Evolutionary conservation across 176 grass and related monocot species (phyloP).

Genomic region (Zea luxurians): DNA sequence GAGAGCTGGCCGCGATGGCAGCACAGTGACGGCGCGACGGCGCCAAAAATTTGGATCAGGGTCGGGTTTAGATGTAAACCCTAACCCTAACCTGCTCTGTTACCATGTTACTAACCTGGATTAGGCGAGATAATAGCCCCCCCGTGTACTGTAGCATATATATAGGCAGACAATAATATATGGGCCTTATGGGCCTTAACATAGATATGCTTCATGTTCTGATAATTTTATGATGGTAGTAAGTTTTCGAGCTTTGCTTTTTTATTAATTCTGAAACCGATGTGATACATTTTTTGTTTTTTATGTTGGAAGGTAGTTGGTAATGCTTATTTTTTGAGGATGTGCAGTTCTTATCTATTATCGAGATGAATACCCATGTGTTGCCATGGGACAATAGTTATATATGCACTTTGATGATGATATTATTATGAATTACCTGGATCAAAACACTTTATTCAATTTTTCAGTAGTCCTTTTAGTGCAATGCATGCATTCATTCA

Average conservation of each 20-base stretch:
- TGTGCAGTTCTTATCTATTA: not conserved
- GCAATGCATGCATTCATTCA: not conserved
- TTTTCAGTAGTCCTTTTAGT: not conserved
- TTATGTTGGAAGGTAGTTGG: not conserved
- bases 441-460: not conserved
- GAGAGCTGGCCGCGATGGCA: too few relatives aligned
- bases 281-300: not conserved
- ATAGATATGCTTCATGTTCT: not conserved
- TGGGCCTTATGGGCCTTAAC: too few relatives aligned
- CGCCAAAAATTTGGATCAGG: too few relatives aligned
- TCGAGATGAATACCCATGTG: not conserved
- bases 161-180: too few relatives aligned
- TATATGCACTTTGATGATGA: not conserved
- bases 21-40: too few relatives aligned
- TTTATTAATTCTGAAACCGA: not conserved
- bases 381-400: not conserved
- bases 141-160: too few relatives aligned
- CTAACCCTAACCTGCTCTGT: too few relatives aligned
- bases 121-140: too few relatives aligned
- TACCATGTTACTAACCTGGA: too few relatives aligned
- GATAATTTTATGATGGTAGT: not conserved
- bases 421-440: not conserved
- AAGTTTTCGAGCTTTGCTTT: conserved; percentile 4
- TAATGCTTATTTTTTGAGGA: not conserved
- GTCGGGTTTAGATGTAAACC: too few relatives aligned